These are phyloP conservation scores for Diplosphaera chodatii DNA, from an alignment of 139 green algal genomes.

Conservation along the genomic window DNA sequence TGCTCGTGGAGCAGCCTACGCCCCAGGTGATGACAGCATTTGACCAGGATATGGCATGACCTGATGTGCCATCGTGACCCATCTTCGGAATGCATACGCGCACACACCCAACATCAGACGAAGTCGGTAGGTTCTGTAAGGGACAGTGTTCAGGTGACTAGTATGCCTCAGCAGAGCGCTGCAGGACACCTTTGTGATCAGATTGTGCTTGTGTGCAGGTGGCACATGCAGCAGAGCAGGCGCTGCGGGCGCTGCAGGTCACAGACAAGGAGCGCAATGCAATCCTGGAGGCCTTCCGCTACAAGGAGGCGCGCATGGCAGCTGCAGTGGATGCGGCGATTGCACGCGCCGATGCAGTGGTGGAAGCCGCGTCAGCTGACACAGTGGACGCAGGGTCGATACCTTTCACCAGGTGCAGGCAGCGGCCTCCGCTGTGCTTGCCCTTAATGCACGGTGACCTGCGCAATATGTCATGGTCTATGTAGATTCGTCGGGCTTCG, in stretches of 20 bases:
- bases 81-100: too few species aligned
- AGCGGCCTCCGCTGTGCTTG: not conserved
- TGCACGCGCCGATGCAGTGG: not conserved
- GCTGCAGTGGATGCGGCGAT: not conserved
- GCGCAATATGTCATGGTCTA: too few species aligned
- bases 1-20: conserved; percentile 10
- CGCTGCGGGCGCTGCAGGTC: conserved; percentile 17
- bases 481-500: too few species aligned
- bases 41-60: too few species aligned
- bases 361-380: not conserved
- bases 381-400: not conserved
- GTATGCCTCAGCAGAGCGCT: too few species aligned
- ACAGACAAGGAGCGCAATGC: conserved; percentile 22
- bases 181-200: too few species aligned
- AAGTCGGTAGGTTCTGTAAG: too few species aligned
- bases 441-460: not conserved
- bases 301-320: not conserved
- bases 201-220: too few species aligned
- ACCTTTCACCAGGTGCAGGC: conserved; percentile 10
- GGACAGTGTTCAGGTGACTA: too few species aligned
- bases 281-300: conserved; percentile 20
- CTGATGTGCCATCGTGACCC: too few species aligned
- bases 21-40: conserved; percentile 7
- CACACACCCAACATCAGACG: too few species aligned
- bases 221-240: conserved; percentile 18